Percentiles rank a stretch among this genome's conserved stretches.
These are phyloP conservation scores for Prosopis cineraria DNA, from an alignment of 306 rosid genomes.

Conservation along the genomic window DNA sequence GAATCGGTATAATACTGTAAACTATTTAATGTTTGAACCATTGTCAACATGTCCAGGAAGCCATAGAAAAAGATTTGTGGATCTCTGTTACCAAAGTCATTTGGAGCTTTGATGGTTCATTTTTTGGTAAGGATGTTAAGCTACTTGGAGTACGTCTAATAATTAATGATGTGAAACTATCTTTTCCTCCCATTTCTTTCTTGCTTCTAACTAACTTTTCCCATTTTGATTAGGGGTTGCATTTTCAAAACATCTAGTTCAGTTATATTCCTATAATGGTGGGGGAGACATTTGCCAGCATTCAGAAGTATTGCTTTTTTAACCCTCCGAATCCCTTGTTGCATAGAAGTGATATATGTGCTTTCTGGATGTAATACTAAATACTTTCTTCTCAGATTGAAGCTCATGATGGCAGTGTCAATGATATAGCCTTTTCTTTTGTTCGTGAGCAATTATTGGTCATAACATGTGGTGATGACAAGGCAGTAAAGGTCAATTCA, in stretches of 20 bases:
- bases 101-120: slow-evolving; percentile 35
- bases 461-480: slow-evolving; percentile 45
- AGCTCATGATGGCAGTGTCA: slow-evolving; percentile 42
- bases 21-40: slow-evolving; percentile 14
- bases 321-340: background rate
- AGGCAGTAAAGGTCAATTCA: slow-evolving; percentile 25
- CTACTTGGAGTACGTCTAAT: background rate
- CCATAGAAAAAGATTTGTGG: background rate
- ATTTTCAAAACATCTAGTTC: slow-evolving; percentile 33
- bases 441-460: background rate
- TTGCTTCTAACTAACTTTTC: slow-evolving; percentile 4
- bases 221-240: slow-evolving; percentile 37
- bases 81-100: slow-evolving; percentile 27
- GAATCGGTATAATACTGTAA: background rate
- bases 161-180: background rate
- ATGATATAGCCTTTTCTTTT: slow-evolving; percentile 35
- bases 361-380: slow-evolving; percentile 23
- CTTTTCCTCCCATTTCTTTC: background rate
- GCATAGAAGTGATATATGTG: background rate
- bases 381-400: slow-evolving; percentile 27
- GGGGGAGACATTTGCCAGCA: background rate
- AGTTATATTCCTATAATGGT: slow-evolving; percentile 22
- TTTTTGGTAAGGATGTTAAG: slow-evolving; percentile 37
- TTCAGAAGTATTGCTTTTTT: slow-evolving; percentile 32
- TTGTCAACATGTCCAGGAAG: slow-evolving; percentile 23